These are phyloP conservation scores for Chamaecrista fasciculata DNA, from an alignment of 306 rosid species.

Conservation along the genomic window DNA sequence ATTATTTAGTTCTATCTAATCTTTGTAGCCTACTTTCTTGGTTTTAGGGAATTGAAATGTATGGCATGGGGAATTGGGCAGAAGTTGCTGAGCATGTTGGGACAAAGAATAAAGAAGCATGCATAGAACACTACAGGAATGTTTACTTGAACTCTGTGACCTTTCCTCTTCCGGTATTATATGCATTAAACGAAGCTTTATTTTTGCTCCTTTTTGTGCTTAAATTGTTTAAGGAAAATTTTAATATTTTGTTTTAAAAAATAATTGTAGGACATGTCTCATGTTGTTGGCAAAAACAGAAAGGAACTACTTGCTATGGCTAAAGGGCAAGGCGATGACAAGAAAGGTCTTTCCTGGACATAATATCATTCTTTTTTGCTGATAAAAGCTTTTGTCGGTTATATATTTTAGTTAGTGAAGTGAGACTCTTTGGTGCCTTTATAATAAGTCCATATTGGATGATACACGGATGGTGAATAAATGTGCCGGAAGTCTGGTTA, in stretches of 20 bases:
- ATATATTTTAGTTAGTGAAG: constrained; percentile 1
- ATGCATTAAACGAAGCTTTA: constrained; percentile 24
- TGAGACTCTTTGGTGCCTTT: neutral
- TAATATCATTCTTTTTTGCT: constrained; percentile 9
- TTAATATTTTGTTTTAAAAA: constrained; percentile 18
- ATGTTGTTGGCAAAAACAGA: constrained; percentile 90
- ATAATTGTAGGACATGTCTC: constrained; percentile 81
- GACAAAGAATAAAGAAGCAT: constrained; percentile 85
- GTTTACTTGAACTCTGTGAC: constrained; percentile 71
- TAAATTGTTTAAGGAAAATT: constrained; percentile 22
- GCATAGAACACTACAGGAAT: constrained; percentile 82
- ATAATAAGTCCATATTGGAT: neutral
- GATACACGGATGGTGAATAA: neutral
- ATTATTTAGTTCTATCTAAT: constrained; percentile 7
- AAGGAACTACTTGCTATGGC: constrained; percentile 99
- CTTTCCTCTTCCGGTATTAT: constrained; percentile 93
- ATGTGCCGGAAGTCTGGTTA: neutral
- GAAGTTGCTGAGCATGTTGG: constrained; percentile 99
- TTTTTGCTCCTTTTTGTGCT: constrained; percentile 11
- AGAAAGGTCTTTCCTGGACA: constrained; percentile 58
- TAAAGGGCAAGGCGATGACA: constrained; percentile 88
- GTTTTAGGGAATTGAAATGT: constrained; percentile 90
- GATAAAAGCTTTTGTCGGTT: neutral
- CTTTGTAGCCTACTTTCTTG: constrained; percentile 20
- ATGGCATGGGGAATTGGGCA: constrained; percentile 96